phyloP scores from a whole-genome alignment of 257 asterid species.

The Nicotiana noctiflora region DNA sequence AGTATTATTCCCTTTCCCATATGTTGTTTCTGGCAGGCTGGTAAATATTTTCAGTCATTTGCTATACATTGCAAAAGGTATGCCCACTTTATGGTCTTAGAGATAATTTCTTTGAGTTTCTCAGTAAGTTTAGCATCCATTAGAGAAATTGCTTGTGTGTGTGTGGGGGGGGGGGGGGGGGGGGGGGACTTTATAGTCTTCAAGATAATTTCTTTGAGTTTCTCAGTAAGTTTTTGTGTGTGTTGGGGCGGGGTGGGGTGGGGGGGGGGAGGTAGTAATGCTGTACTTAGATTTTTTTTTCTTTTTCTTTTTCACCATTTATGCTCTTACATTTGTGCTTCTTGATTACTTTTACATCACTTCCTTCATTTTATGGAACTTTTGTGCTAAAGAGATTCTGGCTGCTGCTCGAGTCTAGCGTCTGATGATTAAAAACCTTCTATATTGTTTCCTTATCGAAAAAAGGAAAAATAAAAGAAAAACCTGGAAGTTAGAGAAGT shows the following conservation, averaged over 20 bases:
- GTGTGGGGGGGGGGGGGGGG: no score
- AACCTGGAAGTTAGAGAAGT: neutral
- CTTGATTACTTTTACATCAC: no score
- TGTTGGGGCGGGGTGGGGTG: no score
- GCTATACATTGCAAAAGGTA: neutral
- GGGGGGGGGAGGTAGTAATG: neutral
- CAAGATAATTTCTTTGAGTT: neutral
- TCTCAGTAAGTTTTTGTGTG: no score
- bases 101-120: neutral
- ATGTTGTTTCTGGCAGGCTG: neutral
- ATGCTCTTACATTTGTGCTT: no score
- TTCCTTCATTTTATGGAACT: no score
- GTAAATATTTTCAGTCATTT: neutral
- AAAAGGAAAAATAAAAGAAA: neutral
- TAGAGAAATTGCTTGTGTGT: no score
- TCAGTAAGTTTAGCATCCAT: no score
- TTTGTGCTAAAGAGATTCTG: neutral
- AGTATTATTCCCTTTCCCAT: neutral
- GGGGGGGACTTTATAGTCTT: neutral
- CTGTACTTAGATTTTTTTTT: neutral
- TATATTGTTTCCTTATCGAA: neutral
- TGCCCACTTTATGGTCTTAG: neutral
- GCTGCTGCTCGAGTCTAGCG: neutral
- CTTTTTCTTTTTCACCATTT: neutral
- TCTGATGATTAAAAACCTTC: neutral